Evolutionary conservation across 306 rosid species (phyloP), one percentile per base, ranked within the genome.

Genomic region (Gastrolobium bilobum): DNA sequence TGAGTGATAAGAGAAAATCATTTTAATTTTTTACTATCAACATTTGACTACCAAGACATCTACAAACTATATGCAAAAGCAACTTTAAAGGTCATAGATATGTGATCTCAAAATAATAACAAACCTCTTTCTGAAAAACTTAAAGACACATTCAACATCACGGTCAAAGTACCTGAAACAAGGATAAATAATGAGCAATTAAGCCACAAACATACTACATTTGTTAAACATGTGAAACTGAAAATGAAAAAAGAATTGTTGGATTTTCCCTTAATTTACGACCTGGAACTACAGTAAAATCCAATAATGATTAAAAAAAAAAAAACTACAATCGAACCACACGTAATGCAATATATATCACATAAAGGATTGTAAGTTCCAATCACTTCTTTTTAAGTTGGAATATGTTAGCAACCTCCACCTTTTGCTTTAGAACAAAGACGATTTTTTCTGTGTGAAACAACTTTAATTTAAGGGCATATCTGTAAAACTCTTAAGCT

Each of bases 161-260:
- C 97, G 97, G 77, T 94, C 97, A 73, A 94, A 94, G 86, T 94
- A 94, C 99, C 99, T 94, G 91, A 86, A 79, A 82, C 65, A 81
- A 53, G 57, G 29, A 56, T 66, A 88, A 48, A 76, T 42, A 40
- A 33, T 31, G 78, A 60, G 62, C 47, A 39, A 8, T 75, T 46
- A 81, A 43, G 60, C 43, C 30, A 75, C 31, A 65, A 14, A 10
- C 43, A 50, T n/a, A 48, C 68, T 31, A 73, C 73, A 26, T 56
- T 20, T 10, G 14, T 3, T 68, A 34, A 44, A 75, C 34, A 47
- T 56, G 47, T 20, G 63, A 52, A 52, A 61, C 44, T 51, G 7
- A n/a, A 40, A 2, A 53, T 26, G 77, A 73, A 64, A 34, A 64
- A 57, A 3, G 14, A 56, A 68, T 51, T 68, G 14, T 15, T 54